Percentiles rank a stretch among this genome's conserved stretches.
Conservation (phyloP, 306 rosid species). For the Gillenia trifoliata region DNA sequence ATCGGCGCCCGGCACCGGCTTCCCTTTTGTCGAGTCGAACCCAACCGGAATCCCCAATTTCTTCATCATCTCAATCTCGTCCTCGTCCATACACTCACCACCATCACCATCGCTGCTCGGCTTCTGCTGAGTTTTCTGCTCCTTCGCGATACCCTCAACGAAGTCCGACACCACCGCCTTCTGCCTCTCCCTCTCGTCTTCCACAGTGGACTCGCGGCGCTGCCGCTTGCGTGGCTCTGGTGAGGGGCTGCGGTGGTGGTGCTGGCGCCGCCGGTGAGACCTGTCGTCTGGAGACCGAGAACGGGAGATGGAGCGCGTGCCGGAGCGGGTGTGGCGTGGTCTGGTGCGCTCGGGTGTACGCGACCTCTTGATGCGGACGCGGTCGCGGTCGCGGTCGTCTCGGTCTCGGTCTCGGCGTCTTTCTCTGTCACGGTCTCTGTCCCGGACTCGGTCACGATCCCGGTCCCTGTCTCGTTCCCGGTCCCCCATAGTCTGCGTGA, state of each 20-base stretch:
- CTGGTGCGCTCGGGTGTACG: constrained; percentile 61
- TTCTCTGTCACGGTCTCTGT: constrained; percentile 24
- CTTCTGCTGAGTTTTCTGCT: constrained; percentile 52
- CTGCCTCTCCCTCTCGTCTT: constrained; percentile 62
- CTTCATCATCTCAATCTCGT: constrained; percentile 96
- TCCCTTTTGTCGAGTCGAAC: constrained; percentile 89
- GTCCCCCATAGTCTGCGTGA: constrained; percentile 7
- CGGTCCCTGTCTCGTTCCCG: constrained; percentile 26
- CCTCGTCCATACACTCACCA: constrained; percentile 44
- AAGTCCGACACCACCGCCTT: constrained; percentile 71
- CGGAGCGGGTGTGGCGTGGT: constrained; percentile 59
- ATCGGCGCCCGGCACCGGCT: constrained; percentile 83
- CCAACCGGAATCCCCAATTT: constrained; percentile 88
- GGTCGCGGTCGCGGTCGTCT: constrained; percentile 56
- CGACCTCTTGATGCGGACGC: constrained; percentile 60
- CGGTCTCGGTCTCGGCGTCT: constrained; percentile 47
- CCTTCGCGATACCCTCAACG: constrained; percentile 72
- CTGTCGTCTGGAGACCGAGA: constrained; percentile 62
- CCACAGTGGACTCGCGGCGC: constrained; percentile 46
- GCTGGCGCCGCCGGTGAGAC: too few relatives aligned
- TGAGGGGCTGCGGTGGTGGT: constrained; percentile 62
- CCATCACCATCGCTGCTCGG: constrained; percentile 17
- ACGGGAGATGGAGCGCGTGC: constrained; percentile 37
- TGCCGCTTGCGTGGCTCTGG: constrained; percentile 71
- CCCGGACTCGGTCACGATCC: constrained; percentile 23